These are phyloP conservation scores for Zygosaccharomyces pseudobailii DNA, from an alignment of 1,139 yeast genomes.

Conservation along the genomic window DNA sequence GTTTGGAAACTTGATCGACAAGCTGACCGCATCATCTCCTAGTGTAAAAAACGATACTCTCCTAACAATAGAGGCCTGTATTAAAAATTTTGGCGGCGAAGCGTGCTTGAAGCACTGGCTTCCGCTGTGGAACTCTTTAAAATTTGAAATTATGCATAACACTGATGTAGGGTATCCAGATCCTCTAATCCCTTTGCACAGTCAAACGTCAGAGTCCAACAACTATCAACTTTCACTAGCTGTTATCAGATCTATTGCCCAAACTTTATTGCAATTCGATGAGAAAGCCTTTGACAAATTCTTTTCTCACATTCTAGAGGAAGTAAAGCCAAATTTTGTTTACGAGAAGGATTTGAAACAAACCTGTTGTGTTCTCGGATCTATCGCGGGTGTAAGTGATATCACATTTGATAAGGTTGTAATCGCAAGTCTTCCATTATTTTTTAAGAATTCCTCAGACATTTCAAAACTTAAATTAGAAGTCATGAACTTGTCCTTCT, in stretches of 20 bases:
- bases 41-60: conserved; percentile 73
- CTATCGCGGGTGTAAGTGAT: conserved; percentile 45
- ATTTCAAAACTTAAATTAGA: conserved; percentile 55
- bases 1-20: conserved; percentile 74
- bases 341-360: conserved; percentile 55
- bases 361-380: conserved; percentile 54
- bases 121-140: conserved; percentile 80
- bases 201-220: conserved; percentile 3
- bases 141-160: conserved; percentile 78
- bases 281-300: conserved; percentile 35
- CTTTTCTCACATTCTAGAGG: conserved; percentile 45
- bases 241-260: conserved; percentile 43
- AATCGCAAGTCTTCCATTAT: conserved; percentile 36
- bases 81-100: conserved; percentile 46
- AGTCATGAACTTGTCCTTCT: conserved; percentile 55
- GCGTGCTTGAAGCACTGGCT: conserved; percentile 56
- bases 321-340: conserved; percentile 51
- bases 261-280: conserved; percentile 33
- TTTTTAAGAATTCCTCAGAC: conserved; percentile 36
- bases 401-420: conserved; percentile 46
- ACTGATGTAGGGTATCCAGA: conserved; percentile 42
- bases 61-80: conserved; percentile 54
- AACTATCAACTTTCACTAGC: conserved; percentile 46
- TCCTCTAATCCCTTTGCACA: conserved; percentile 3
- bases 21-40: conserved; percentile 77